Base-by-base conservation (phyloP, 805 yeast genomes). In the Scheffersomyces coipomensis region DNA sequence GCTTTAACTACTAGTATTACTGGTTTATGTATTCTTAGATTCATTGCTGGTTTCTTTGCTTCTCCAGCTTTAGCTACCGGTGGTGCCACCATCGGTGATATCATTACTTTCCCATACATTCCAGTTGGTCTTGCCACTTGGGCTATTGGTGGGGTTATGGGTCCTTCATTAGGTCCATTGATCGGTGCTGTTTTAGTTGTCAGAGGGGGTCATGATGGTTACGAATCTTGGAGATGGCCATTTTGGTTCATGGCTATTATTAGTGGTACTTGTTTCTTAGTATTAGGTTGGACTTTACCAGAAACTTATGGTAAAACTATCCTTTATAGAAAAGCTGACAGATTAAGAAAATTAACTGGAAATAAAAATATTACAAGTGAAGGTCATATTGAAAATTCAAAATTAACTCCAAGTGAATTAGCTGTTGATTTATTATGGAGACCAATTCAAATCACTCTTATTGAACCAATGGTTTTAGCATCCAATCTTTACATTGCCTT, bases 111-210 rank as follows among this genome's bases (percentile, higher is more conserved):
- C 13, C 68, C 77, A 3, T 58, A 58, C 38, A 53, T 68, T 26
- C 77, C 81, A 2, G 45, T 70, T 12, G 71, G 73, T 3, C 57
- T 79, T 36, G 75, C 75, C 5, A 40, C 62, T 8, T 79, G 83
- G 83, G 64, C 79, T 15, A 50, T 71, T 23, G 79, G 76, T 35
- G 75, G 78, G 1, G 73, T 73, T 24, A 57, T 68, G 32, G 84
- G 83, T 10, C 82, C 81, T 2, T 63, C 71, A 12, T 31, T 75
- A 18, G 83, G 81, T 10, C 84, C 85, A 1, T 46, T 80, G 82
- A 83, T 2, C 29, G 81, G 78, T 38, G 83, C 78, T 3, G 62
- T 75, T 4, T 49, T 76, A 18, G 69, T 73, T 17, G 83, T 37
- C 15, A 29, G 33, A 26, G 40, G 40, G 10, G 34, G 31, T 18